phyloP scores from a whole-genome alignment of 73 alveolate species.

The Durusdinium trenchii region DNA sequence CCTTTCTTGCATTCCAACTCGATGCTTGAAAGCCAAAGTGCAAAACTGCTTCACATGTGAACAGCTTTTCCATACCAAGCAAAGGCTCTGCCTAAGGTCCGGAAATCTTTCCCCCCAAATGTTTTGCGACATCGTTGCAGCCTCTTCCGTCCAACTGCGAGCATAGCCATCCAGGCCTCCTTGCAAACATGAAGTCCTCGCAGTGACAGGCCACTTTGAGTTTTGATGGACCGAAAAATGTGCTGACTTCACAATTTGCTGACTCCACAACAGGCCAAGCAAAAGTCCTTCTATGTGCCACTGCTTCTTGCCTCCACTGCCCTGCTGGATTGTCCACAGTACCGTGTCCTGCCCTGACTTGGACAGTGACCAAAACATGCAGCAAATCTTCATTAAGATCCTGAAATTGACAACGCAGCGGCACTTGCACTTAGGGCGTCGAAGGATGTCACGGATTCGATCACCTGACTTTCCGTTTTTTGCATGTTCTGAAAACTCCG shows the following conservation, averaged over 20 bases:
- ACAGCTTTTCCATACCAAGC: no score
- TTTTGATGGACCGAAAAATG: not conserved
- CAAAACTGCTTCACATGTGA: no score
- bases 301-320: not conserved
- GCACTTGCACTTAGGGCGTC: not conserved
- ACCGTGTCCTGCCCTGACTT: conserved; percentile 15
- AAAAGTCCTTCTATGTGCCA: conserved; percentile 64
- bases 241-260: not conserved
- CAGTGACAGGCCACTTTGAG: no score
- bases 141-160: not conserved
- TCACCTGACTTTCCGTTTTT: not conserved
- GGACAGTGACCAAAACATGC: not conserved
- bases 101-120: not conserved
- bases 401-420: not conserved
- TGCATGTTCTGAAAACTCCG: not conserved
- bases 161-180: conserved; percentile 10
- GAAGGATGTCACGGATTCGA: not conserved
- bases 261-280: no score
- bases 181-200: not conserved
- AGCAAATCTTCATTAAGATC: not conserved
- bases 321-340: conserved; percentile 11
- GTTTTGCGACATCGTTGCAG: not conserved
- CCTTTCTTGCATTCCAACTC: no score
- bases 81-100: not conserved
- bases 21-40: no score